A percentile compares a stretch with the other conserved stretches of the same genome.
These are phyloP conservation scores for Ophiostoma ulmi DNA, from an alignment of 2,329 filamentous ascomycete species.

Conservation along the genomic window DNA sequence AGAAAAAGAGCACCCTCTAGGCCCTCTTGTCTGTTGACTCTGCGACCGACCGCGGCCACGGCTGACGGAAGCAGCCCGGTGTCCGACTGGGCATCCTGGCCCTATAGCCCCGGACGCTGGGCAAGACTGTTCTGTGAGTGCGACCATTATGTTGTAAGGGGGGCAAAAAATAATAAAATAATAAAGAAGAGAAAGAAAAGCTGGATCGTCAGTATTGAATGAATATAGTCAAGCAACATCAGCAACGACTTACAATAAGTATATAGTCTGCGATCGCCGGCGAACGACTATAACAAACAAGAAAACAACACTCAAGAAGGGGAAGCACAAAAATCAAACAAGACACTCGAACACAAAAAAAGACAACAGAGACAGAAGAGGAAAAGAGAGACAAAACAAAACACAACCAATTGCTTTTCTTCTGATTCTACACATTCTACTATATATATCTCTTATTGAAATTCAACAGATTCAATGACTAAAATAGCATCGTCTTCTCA, in stretches of 20 bases:
- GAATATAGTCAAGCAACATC: background rate
- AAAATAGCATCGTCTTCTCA: background rate
- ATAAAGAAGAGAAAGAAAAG: background rate
- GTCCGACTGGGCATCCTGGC: conserved; percentile 2
- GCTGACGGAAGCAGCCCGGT: conserved; percentile 1
- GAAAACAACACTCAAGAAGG: background rate
- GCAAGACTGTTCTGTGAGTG: background rate
- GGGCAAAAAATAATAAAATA: background rate
- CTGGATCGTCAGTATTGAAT: background rate
- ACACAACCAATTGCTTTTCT: background rate
- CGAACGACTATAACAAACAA: background rate
- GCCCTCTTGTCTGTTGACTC: conserved; percentile 8
- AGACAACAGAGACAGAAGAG: background rate
- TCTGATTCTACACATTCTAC: background rate
- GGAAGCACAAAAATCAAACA: background rate
- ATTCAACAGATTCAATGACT: background rate
- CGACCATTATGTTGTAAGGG: background rate
- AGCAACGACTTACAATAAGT: background rate
- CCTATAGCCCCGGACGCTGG: conserved; percentile 4
- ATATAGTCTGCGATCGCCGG: conserved; percentile 1
- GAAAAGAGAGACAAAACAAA: background rate
- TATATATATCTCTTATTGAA: background rate
- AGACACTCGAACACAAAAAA: background rate
- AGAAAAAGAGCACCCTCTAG: background rate
- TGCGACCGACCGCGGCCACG: conserved; percentile 3